phyloP scores from a whole-genome alignment of 2,329 filamentous ascomycete genomes.

The Bisporella sp. region DNA sequence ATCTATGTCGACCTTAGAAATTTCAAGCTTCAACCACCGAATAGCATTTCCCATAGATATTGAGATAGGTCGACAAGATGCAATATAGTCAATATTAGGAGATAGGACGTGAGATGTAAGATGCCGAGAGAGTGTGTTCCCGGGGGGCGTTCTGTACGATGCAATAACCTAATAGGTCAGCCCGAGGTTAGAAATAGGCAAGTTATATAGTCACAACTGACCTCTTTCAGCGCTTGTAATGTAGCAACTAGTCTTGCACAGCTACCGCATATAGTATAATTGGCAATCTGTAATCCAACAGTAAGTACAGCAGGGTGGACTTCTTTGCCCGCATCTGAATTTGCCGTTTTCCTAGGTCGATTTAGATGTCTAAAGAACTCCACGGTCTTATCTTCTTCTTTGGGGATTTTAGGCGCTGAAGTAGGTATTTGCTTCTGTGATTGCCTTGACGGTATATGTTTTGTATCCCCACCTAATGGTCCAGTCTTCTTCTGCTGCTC shows the following conservation, averaged over 20 bases:
- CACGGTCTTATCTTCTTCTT: constrained; percentile 58
- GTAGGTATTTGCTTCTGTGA: constrained; percentile 24
- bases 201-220: constrained; percentile 31
- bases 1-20: constrained; percentile 84
- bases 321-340: constrained; percentile 56
- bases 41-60: constrained; percentile 98
- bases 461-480: constrained; percentile 22
- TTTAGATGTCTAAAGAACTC: constrained; percentile 79
- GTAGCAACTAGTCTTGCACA: constrained; percentile 84
- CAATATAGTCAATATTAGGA: constrained; percentile 91
- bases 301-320: constrained; percentile 83
- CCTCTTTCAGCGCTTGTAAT: constrained; percentile 81
- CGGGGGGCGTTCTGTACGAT: constrained; percentile 82
- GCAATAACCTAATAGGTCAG: constrained; percentile 63
- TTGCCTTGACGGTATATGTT: constrained; percentile 20
- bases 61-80: constrained; percentile 88
- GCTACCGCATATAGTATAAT: constrained; percentile 80
- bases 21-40: constrained; percentile 85
- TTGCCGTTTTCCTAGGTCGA: constrained; percentile 59
- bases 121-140: constrained; percentile 81
- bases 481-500: constrained; percentile 30
- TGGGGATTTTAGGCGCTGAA: constrained; percentile 38
- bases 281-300: constrained; percentile 77
- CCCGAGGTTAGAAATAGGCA: not conserved
- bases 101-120: constrained; percentile 86